Evolutionary conservation across 1,284 basidiomycete genomes (phyloP).

Genomic region (Ganoderma boninense): DNA sequence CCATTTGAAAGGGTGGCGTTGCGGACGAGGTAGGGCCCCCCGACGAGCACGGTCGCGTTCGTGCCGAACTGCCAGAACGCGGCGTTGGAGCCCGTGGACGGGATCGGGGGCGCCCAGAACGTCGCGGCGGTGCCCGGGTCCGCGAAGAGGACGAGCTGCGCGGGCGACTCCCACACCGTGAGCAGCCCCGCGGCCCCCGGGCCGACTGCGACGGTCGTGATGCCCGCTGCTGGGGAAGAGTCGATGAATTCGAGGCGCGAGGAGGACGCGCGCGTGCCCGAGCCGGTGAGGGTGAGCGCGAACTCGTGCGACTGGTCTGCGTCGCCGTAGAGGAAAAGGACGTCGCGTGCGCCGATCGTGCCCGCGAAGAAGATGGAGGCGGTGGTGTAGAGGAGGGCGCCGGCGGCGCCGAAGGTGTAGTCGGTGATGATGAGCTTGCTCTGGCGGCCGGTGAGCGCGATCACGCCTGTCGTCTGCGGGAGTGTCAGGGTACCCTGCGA

Average conservation of each 20-base stretch:
- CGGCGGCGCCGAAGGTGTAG: constrained; percentile 65
- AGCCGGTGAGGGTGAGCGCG: constrained; percentile 56
- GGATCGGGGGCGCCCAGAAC: constrained; percentile 60
- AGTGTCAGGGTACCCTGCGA: constrained; percentile 58
- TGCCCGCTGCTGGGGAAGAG: constrained; percentile 15
- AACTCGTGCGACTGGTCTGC: constrained; percentile 67
- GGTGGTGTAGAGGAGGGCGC: constrained; percentile 70
- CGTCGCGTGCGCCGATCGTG: constrained; percentile 70
- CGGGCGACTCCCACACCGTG: constrained; percentile 69
- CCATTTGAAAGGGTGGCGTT: constrained; percentile 52
- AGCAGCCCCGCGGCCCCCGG: constrained; percentile 65
- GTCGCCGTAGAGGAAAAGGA: constrained; percentile 75
- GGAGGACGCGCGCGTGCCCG: constrained; percentile 44
- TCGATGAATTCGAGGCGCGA: constrained; percentile 36
- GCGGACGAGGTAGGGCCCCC: constrained; percentile 65
- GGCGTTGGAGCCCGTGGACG: constrained; percentile 30
- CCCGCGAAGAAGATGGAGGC: constrained; percentile 75
- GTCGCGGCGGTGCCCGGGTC: constrained; percentile 70
- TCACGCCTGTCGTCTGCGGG: constrained; percentile 57
- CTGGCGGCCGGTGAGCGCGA: constrained; percentile 71
- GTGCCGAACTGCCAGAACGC: constrained; percentile 60
- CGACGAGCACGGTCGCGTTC: constrained; percentile 59
- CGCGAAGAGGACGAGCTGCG: constrained; percentile 71
- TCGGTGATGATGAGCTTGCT: constrained; percentile 76
- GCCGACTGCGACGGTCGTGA: constrained; percentile 56